A percentile compares a stretch with the other conserved stretches of the same genome.
phyloP scores from a whole-genome alignment of 495 filamentous ascomycete genomes.

The Penicillium lagena region DNA sequence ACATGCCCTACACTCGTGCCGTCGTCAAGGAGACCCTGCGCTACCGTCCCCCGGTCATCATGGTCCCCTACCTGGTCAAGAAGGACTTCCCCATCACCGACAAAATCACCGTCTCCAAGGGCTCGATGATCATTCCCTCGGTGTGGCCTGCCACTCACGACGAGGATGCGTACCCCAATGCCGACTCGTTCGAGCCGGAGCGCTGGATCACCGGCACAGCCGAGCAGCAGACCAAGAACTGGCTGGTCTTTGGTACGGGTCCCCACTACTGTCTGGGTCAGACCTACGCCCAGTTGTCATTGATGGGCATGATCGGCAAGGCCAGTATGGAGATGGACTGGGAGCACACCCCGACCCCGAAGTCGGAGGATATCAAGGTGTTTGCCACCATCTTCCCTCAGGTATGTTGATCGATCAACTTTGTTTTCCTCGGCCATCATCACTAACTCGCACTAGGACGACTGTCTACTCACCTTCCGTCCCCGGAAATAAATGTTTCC shows the following conservation, averaged over 20 bases:
- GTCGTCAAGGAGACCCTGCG: constrained; percentile 90
- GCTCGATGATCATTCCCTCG: constrained; percentile 90
- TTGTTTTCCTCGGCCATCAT: neutral
- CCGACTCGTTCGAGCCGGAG: constrained; percentile 82
- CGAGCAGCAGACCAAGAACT: constrained; percentile 93
- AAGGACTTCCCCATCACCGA: constrained; percentile 90
- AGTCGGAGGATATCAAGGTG: constrained; percentile 92
- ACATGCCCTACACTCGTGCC: constrained; percentile 84
- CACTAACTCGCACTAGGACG: constrained; percentile 29
- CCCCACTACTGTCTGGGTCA: constrained; percentile 97
- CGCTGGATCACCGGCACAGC: constrained; percentile 88
- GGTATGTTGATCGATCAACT: constrained; percentile 47
- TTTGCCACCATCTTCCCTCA: constrained; percentile 97
- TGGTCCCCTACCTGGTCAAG: constrained; percentile 95
- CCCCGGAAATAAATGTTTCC: constrained; percentile 26
- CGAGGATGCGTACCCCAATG: constrained; percentile 83
- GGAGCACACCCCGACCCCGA: constrained; percentile 74
- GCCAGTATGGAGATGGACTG: constrained; percentile 87
- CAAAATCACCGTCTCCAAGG: constrained; percentile 84
- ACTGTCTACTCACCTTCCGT: constrained; percentile 38
- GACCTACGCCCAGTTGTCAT: constrained; percentile 82
- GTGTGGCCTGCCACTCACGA: constrained; percentile 89
- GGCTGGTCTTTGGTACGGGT: constrained; percentile 91
- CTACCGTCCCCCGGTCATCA: constrained; percentile 94
- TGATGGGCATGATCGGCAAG: constrained; percentile 90